Evolutionary conservation across 768 basidiomycete species (phyloP).

Genomic region (Porpolomopsis calyptriformis): DNA sequence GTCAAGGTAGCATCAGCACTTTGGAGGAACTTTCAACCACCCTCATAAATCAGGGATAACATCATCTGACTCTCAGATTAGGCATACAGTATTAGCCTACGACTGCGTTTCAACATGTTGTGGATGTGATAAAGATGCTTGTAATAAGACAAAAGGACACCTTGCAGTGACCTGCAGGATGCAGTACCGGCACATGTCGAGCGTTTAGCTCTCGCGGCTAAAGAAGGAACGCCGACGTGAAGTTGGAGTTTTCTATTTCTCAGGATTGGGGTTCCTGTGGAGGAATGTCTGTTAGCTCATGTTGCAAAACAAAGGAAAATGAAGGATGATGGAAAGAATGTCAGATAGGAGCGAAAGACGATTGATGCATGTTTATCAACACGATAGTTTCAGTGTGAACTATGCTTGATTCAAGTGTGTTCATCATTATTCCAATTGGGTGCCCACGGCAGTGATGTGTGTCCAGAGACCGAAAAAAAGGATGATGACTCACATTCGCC

Average conservation of each 20-base stretch:
- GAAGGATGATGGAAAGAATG: slow-evolving; percentile 14
- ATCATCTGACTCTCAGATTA: too few relatives aligned
- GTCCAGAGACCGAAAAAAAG: slow-evolving; percentile 7
- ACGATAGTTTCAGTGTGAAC: slow-evolving; percentile 90
- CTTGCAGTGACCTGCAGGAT: too few relatives aligned
- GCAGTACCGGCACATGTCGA: too few relatives aligned
- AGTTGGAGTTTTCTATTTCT: slow-evolving; percentile 36
- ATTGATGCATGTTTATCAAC: slow-evolving; percentile 80
- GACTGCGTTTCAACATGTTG: not conserved
- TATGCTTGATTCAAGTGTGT: slow-evolving; percentile 60
- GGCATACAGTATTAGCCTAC: not conserved
- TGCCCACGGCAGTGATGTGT: not conserved
- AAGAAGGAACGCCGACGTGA: not conserved
- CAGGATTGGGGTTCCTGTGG: slow-evolving; percentile 53
- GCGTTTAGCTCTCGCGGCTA: too few relatives aligned
- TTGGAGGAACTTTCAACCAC: slow-evolving; percentile 21
- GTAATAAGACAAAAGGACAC: not conserved
- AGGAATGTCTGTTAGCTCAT: slow-evolving; percentile 17
- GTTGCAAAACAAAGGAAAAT: slow-evolving; percentile 6
- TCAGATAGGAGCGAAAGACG: slow-evolving; percentile 99
- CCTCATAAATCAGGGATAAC: not conserved
- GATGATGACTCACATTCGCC: slow-evolving; percentile 74
- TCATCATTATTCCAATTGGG: slow-evolving; percentile 35
- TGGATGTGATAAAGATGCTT: not conserved
- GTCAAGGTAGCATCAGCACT: slow-evolving; percentile 56